Conservation (phyloP, 1,284 basidiomycete genomes). For the Fomitopsis pinicola region DNA sequence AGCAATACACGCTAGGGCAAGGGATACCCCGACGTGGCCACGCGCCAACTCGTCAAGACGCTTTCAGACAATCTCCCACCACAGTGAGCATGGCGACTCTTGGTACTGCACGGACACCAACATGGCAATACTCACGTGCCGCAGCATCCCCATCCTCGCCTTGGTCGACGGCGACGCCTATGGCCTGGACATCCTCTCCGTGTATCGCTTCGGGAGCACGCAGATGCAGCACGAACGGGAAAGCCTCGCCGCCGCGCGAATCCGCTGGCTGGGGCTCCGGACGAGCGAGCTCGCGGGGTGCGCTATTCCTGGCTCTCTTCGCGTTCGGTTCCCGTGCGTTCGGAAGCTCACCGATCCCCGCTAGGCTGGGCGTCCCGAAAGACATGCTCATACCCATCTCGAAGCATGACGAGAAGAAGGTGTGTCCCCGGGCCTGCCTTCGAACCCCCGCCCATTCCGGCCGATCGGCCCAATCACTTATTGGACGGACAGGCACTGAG, state of each 20-base stretch:
- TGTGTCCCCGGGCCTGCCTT: slow-evolving; percentile 17
- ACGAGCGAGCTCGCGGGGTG: slow-evolving; percentile 62
- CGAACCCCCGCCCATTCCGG: too few relatives aligned
- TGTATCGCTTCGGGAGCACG: slow-evolving; percentile 73
- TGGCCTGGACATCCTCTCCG: slow-evolving; percentile 84
- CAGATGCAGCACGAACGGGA: slow-evolving; percentile 60
- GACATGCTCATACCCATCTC: slow-evolving; percentile 69
- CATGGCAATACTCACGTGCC: not conserved
- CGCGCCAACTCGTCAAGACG: slow-evolving; percentile 73
- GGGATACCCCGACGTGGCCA: slow-evolving; percentile 90
- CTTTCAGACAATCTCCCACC: slow-evolving; percentile 63
- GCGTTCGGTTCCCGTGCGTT: too few relatives aligned
- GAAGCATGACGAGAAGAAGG: slow-evolving; percentile 72
- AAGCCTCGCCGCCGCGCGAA: slow-evolving; percentile 57
- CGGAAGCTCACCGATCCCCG: not conserved
- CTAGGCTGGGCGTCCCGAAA: slow-evolving; percentile 55
- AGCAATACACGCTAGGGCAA: slow-evolving; percentile 63
- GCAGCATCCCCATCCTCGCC: slow-evolving; percentile 67
- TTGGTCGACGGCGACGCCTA: slow-evolving; percentile 90
- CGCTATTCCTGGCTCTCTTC: slow-evolving; percentile 8
- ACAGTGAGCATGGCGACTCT: slow-evolving; percentile 28
- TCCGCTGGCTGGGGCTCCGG: slow-evolving; percentile 81
- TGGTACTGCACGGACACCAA: not conserved
- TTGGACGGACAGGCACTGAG: slow-evolving; percentile 48
- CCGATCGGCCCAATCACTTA: not conserved